Evolutionary conservation across 1,284 basidiomycete genomes (phyloP), one percentile per base, ranked within the genome.

Genomic region (Sporisorium exsertum): DNA sequence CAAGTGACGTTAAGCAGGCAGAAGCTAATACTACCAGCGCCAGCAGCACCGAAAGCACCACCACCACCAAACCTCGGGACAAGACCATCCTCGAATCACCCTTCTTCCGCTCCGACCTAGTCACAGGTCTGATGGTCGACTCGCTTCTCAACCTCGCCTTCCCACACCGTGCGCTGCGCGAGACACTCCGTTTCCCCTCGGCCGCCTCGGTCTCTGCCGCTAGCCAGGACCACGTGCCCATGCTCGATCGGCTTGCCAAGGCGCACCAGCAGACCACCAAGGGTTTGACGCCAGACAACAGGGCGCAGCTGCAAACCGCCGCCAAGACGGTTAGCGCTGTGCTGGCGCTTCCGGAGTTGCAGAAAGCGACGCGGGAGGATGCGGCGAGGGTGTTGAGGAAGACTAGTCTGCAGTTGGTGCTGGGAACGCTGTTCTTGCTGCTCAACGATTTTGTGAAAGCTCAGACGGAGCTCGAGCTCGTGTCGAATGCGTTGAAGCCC

Each of bases 61-160:
- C 15, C 51, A 13, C 49, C 7, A 26, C 15, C 35, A 72, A 72
- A 42, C 29, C 61, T 10, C 49, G 64, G 32, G 68, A 76, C 37
- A 72, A 68, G 56, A 72, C 62, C 32, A 69, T 76, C 35, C 69
- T 76, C 45, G 69, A 68, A 20, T 76, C 73, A 45, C 73, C 73
- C 42, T 76, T 76, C 33, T 76, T 76, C 57, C 69, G 73, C 18
- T 26, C 69, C 3, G 73, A 76, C 47, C 65, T 76, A 10, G 73
- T 72, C 43, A 72, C 62, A 5, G 69, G 69, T 1, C 58, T 72
- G 20, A 72, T 76, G 64, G 73, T 72, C 35, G 69, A 72, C 24
- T 47, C 73, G 13, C 59, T 76, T 0, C 73, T 72, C 9, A 50
- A 65, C 15, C 65, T 68, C 8, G 18, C 64, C n/a, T 76, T 76